Evolutionary conservation across 164 flowering plant species (phyloP), one percentile per base, ranked within the genome.

Genomic region (Protea cynaroides): DNA sequence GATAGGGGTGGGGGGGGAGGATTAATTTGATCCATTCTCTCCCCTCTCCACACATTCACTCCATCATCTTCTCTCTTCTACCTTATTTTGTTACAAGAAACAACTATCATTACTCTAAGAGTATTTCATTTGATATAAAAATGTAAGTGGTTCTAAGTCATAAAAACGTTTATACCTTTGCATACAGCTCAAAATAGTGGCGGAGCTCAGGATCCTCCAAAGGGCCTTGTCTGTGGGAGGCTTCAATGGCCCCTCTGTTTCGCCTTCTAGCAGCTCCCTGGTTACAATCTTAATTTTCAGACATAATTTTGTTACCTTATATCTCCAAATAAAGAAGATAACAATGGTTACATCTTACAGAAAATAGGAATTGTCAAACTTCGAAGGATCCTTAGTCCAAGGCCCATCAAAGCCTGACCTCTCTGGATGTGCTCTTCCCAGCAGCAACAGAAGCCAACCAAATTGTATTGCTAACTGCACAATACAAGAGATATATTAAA

Each of bases 361-460:
- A 58, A 89, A 94, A 65, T 89, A 94, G 9, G 95, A 86, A 72
- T 94, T 91, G 52, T 94, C 96, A 76, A 94, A 94, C 70, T 86
- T 85, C 64, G 82, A 65, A 56, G 97, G 96, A 25, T 94, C 88
- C 62, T 69, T 65, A 29, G 98, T 94, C 97, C 97, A 94, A 6
- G 93, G 77, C n/a, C 98, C 96, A 1, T 85, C 93, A 80, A 87
- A 89, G 37, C 91, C 93, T 38, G 99, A 91, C 66, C 97, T 81
- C 37, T 94, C 96, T 36, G 67, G 69, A 73, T 89, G 97, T 69
- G 92, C 96, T 70, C 81, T 80, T 71, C 97, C 97, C 98, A 90
- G 50, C 36, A 70, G 44, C 37, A 63, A 24, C 62, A 37, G 49
- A 71, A 58, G 4, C 0, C 55, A 65, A 62, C 25, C n/a, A 15